Base-by-base conservation (phyloP, 768 basidiomycete species). In the Trametes cingulata region DNA sequence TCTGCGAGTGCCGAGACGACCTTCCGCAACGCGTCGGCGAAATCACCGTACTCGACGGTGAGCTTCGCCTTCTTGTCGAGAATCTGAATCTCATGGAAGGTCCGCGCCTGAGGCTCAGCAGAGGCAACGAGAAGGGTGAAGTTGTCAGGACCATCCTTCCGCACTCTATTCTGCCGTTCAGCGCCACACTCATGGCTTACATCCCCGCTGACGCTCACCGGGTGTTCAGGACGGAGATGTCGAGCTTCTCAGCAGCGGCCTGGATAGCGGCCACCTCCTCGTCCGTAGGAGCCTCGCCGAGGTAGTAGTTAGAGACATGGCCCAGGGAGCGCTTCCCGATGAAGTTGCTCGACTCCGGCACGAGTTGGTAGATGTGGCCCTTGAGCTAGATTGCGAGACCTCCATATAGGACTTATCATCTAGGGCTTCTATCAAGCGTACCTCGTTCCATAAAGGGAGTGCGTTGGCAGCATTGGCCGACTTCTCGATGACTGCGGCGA, bases 291-390 rank as follows among this genome's bases (percentile, higher is more conserved):
- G 81, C 70, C 60, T 88, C 80, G 0, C 91, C 91, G 25, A 87
- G 83, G 69, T 95, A 95, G 72, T 95, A 95, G 70, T 93, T 91
- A 29, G 87, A 90, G 52, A 91, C 70, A 60, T 94, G 91, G 0
- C 93, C 93, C 20, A 84, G 77, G 53, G 74, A 78, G 43, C 86
- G 88, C 71, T 94, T 93, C 52, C 93, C 93, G 63, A 95, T 88
- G 71, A 82, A 86, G 58, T 92, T 78, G 51, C 80, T 82, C 0
- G 80, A 72, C 68, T 90, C 86, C 2, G 93, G 92, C 24, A 74
- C 68, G 13, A 79, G 66, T 2, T 86, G 76, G 71, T 93, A 95
- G 43, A 95, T 89, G 69, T 91, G 84, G 1, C 80, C 84, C 71
- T 85, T 85, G 64, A 94, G 75, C 88, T 93, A 65, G 2, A 29